Evolutionary conservation across 768 basidiomycete species (phyloP), one percentile per base, ranked within the genome.

Genomic region (Podaxis sp.): DNA sequence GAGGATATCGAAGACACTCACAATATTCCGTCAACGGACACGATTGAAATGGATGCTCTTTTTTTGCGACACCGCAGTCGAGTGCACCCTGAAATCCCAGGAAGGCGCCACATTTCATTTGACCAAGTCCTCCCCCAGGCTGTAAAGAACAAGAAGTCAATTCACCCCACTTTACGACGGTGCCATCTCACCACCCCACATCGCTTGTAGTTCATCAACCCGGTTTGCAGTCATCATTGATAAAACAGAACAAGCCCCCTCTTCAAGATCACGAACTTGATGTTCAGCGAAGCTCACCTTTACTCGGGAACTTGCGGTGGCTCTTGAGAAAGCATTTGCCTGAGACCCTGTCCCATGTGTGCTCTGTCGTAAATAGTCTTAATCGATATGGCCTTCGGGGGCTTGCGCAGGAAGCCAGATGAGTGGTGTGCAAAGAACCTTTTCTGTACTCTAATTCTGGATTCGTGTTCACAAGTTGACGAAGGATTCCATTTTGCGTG

Each of bases 1-100:
- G 40, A 17, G 40, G 40, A 41, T 17, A n/a, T 5, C 15, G 40
- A n/a, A 7, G 40, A 41, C 40, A 41, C 43, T 46, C 25, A 19
- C 27, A 33, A 2, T 17, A 24, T 57, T 13, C 55, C 58, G 65
- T 68, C 65, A 68, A 51, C 56, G 53, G 65, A 65, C 55, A 47
- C 64, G 65, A 56, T 22, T 17, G 55, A 41, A 56, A 13, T 3
- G 17, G 40, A 46, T 9, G 7, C 19, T 46, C 43, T 46, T 19
- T 46, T 19, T 33, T 46, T 9, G 12, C 43, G 2, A 46, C n/a
- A 33, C 33, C 8, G 33, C 9, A 33, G 33, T 33, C 33, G 33
- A 33, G 33, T 33, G 33, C 8, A 33, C 33, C 33, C 8, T 33
- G 7, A 33, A 33, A 33, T 9, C 33, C 8, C 33, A 33, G 33